Percentiles rank a stretch among this genome's conserved stretches.
Conservation (phyloP, 257 asterid species). For the Ligustrum vulgare region DNA sequence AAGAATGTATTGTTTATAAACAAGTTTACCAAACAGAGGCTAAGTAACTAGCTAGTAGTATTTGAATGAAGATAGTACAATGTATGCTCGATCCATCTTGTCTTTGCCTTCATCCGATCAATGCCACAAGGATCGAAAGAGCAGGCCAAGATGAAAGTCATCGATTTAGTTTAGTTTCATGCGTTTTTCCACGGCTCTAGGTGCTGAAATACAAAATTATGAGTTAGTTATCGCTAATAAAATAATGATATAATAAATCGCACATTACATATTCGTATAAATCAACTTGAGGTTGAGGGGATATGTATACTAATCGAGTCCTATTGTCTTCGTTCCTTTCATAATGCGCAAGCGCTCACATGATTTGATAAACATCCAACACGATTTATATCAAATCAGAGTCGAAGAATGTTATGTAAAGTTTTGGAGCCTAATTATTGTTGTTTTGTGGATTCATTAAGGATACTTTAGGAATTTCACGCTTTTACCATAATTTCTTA, state of each 20-base stretch:
- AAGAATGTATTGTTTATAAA: too few species aligned
- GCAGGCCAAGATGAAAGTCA: conserved; percentile 36
- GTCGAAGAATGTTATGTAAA: neutral
- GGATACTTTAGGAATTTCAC: too few species aligned
- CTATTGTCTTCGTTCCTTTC: conserved; percentile 65
- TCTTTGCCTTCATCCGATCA: conserved; percentile 9
- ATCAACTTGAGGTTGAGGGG: neutral
- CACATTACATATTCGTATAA: neutral
- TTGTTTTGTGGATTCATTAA: too few species aligned
- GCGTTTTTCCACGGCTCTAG: conserved; percentile 63
- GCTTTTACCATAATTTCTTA: too few species aligned
- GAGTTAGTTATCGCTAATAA: conserved; percentile 5
- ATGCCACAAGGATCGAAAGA: conserved; percentile 43
- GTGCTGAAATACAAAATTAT: conserved; percentile 37
- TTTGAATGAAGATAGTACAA: conserved; percentile 25
- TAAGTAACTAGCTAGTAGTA: too few species aligned
- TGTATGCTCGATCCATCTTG: conserved; percentile 56
- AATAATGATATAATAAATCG: neutral
- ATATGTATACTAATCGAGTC: conserved; percentile 45
- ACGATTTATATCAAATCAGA: conserved; percentile 5
- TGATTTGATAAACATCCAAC: conserved; percentile 59
- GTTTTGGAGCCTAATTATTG: too few species aligned
- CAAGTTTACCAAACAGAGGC: too few species aligned
- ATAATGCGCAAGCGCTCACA: conserved; percentile 69
- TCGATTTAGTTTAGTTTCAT: conserved; percentile 40